A percentile compares a stretch with the other conserved stretches of the same genome.
These are phyloP conservation scores for Pezicula radicicola DNA, from an alignment of 2,329 filamentous ascomycete genomes.

Conservation along the genomic window DNA sequence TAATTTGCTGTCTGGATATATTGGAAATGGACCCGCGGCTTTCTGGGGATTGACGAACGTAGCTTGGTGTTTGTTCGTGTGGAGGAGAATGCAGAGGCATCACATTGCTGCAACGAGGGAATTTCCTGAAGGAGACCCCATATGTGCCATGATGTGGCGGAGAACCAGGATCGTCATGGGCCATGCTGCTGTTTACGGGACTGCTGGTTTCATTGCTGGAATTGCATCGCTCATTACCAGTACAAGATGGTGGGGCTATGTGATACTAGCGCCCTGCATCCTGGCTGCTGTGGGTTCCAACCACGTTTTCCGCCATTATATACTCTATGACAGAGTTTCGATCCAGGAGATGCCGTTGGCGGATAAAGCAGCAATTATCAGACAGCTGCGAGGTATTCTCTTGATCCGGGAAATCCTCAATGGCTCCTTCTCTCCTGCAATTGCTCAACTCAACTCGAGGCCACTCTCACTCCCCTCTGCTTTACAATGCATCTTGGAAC, in stretches of 20 bases:
- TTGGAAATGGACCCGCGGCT: conserved; percentile 49
- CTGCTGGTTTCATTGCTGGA: conserved; percentile 44
- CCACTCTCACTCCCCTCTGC: conserved; percentile 14
- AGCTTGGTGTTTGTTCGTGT: conserved; percentile 43
- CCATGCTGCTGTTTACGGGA: conserved; percentile 42
- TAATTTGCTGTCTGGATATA: conserved; percentile 52
- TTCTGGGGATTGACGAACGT: conserved; percentile 46
- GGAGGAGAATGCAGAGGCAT: conserved; percentile 37
- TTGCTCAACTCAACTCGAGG: conserved; percentile 10
- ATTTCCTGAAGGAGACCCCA: conserved; percentile 20
- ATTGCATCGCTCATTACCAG: conserved; percentile 48
- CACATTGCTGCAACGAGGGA: conserved; percentile 21
- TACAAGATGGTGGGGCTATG: conserved; percentile 49
- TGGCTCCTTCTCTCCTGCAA: not conserved
- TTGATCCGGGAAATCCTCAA: conserved; percentile 5
- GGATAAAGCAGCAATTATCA: conserved; percentile 18
- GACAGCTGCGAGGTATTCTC: conserved; percentile 25
- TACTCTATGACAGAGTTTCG: conserved; percentile 42
- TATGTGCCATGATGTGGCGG: conserved; percentile 26
- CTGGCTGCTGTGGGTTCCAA: conserved; percentile 43
- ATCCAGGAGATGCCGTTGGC: conserved; percentile 13
- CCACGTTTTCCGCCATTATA: conserved; percentile 41
- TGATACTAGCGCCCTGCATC: conserved; percentile 48
- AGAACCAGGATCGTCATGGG: conserved; percentile 39
- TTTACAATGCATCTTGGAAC: conserved; percentile 17